phyloP scores from a whole-genome alignment of 768 basidiomycete species.

The Zangia roseola region DNA sequence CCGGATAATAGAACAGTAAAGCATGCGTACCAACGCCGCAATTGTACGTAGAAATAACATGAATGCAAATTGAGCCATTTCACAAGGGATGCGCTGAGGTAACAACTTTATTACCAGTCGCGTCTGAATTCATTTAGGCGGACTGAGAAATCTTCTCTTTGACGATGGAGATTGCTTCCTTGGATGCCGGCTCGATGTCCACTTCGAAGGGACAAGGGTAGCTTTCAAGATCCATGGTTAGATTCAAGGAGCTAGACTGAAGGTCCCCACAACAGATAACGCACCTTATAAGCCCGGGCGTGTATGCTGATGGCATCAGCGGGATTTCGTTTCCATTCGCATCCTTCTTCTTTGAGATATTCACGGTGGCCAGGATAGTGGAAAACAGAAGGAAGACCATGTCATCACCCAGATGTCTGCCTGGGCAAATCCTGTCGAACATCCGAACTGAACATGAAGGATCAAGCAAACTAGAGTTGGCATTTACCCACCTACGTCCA shows the following conservation, averaged over 20 bases:
- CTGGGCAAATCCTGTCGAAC: conserved; percentile 13
- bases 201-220: conserved; percentile 13
- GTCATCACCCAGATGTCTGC: conserved; percentile 11
- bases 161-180: conserved; percentile 7
- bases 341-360: conserved; percentile 11
- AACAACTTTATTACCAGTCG: not conserved
- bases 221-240: not conserved
- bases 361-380: conserved; percentile 4
- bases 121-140: not conserved
- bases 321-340: conserved; percentile 7
- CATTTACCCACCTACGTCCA: conserved; percentile 4
- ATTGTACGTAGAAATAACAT: no score
- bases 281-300: conserved; percentile 12
- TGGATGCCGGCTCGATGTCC: conserved; percentile 11
- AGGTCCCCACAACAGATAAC: not conserved
- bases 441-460: not conserved
- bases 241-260: not conserved
- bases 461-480: not conserved
- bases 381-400: conserved; percentile 12
- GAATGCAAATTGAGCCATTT: no score
- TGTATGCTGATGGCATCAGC: not conserved
- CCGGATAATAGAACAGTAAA: no score
- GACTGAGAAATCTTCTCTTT: conserved; percentile 4
- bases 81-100: no score
- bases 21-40: no score